Evolutionary conservation across 192 early-diverging fungal genomes (phyloP), one percentile per base, ranked within the genome.

Genomic region (Coemansia furcata): DNA sequence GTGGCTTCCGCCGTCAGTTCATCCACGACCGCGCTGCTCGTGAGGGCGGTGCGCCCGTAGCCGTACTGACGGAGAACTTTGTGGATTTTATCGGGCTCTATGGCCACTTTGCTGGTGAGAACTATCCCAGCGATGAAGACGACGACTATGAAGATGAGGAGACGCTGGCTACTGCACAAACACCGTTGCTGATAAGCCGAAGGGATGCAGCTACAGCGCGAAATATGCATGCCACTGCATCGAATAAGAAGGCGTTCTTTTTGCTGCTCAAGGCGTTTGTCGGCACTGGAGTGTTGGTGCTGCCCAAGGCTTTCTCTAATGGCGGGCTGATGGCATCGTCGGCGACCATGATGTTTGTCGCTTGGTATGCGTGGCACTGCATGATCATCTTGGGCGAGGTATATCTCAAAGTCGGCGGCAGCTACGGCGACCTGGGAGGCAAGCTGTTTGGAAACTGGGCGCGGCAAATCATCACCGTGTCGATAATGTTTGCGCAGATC

Each of bases 21-120:
- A 77, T 97, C 46, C 85, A 86, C n/a, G 78, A 88, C 63, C 86
- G 92, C 52, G 92, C 92, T 7, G 72, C 74, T 26, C 75, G 82
- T 36, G 83, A 84, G 65, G 94, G 92, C 49, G 82, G 86, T 21
- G 68, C 70, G 33, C 84, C 73, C 30, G 90, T 89, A 0, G 85
- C 88, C 50, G 84, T 88, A 19, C 72, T 95, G 65, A 95, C 96
- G 1, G 75, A 86, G 19, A 95, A 90, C 77, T 98, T 96, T 86
- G 87, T 96, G 40, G 96, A 98, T 73, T 97, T 98, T 73, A 86
- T 98, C 59, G 90, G 87, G 14, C 85, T 98, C 61, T 97, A 93
- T 69, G 94, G 94, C 35, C 95, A 93, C 69, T 98, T 95, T 80
- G 96, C 92, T 30, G 96, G 95, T 57, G 94, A 94, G 73, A 92